Evolutionary conservation across 1,284 basidiomycete species (phyloP), one percentile per base, ranked within the genome.

Genomic region (Irpex lacteus): DNA sequence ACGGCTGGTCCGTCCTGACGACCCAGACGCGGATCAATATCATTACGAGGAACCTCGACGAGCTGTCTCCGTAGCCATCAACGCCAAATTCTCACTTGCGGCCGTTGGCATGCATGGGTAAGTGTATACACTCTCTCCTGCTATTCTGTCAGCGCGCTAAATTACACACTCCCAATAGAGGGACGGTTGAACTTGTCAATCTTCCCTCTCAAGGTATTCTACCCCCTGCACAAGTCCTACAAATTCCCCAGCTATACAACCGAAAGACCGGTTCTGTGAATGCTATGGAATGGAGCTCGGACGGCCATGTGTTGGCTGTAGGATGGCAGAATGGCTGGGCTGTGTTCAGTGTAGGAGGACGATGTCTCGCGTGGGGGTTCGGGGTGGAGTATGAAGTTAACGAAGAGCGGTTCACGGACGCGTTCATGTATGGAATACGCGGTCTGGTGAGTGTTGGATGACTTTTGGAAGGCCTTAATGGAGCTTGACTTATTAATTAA

Each of bases 301-400:
- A 99, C 76, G 98, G 97, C 1, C 95, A 98, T 76, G 95, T 94
- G 0, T 82, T 99, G n/a, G 96, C 96, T n/a, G 94, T 96, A 0
- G 96, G 94, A 0, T 98, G 95, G 90, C 84, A 89, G 66, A 78
- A 86, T 63, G 96, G 95, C 3, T 98, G 96, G 92, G 92, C 90
- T 0, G 84, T 98, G 3, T 95, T 96, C 82, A 96, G 92, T 73
- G 90, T 97, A 37, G 93, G 94, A 32, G 96, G 98, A 9, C 83
- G 95, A 65, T 90, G 95, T 75, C 80, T 95, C 63, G 89, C 89
- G 5, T 90, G 87, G 79, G 86, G 82, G 26, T 88, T 91, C 76
- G 94, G 86, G 53, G 81, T 88, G 5, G 87, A 90, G 57, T 89
- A 87, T 68, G 80, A 76, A 59, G 82, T 91, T 52, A 87, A 90